These are phyloP conservation scores for Alternaria alternata DNA, from an alignment of 2,329 filamentous ascomycete genomes.

Conservation along the genomic window DNA sequence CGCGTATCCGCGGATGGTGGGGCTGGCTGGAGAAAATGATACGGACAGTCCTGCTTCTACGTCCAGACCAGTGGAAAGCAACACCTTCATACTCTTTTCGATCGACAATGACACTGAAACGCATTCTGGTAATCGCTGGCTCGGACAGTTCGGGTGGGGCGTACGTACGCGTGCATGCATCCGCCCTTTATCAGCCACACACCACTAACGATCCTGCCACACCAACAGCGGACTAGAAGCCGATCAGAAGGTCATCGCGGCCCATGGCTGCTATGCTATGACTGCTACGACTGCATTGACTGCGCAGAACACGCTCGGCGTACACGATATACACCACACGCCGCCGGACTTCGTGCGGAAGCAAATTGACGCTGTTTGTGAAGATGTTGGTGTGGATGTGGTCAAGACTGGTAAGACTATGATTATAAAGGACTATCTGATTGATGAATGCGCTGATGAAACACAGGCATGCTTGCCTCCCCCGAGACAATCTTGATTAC, in stretches of 20 bases:
- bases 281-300: constrained; percentile 94
- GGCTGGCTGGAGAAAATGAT: constrained; percentile 22
- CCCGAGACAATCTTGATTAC: constrained; percentile 74
- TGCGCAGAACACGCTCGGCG: constrained; percentile 91
- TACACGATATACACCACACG: constrained; percentile 80
- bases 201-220: constrained; percentile 28
- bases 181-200: constrained; percentile 21
- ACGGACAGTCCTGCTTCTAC: background rate
- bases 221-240: constrained; percentile 82
- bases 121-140: constrained; percentile 83
- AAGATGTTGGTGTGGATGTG: constrained; percentile 86
- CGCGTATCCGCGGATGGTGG: constrained; percentile 37
- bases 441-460: constrained; percentile 12
- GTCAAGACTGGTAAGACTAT: constrained; percentile 79
- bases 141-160: constrained; percentile 92
- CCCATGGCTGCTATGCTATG: constrained; percentile 94
- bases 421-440: background rate
- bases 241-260: constrained; percentile 92
- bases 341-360: constrained; percentile 81
- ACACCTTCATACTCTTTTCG: background rate
- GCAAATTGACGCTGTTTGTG: constrained; percentile 84
- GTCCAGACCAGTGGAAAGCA: constrained; percentile 5
- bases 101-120: constrained; percentile 46
- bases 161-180: constrained; percentile 65
- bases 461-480: constrained; percentile 80